Base-by-base conservation (phyloP, 768 basidiomycete species). In the Pulveroboletus sp. region DNA sequence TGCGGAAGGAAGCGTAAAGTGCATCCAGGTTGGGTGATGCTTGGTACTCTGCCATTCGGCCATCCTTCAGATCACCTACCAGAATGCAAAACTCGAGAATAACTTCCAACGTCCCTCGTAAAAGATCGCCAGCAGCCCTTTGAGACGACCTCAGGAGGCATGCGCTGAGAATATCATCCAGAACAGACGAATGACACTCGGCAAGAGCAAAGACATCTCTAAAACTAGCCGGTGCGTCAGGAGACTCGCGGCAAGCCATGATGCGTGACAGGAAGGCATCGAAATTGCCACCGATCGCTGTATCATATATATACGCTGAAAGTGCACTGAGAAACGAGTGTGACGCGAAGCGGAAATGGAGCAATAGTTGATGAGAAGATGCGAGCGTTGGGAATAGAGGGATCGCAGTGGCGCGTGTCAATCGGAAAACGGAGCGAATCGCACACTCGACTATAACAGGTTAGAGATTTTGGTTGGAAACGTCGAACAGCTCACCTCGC, bases 221-320 rank as follows among this genome's bases (percentile, higher is more conserved):
- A 55, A 86, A 86, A 20, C 51, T 62, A 20, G 37, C 34, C 29
- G 48, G 50, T 8, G 49, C 37, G 21, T 61, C 57, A 6, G 55
- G 53, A 14, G 45, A 42, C 45, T 59, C 52, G 40, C 61, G 46
- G 63, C 58, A 31, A 63, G 63, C 29, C 75, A 60, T 7, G 23
- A 67, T 61, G 39, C 68, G 71, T 10, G 65, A 65, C 32, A 89
- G 63, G 69, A 94, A 91, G 1, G 77, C 73, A 51, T 84, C 81
- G 55, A 90, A 87, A 59, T 88, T 85, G 24, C 80, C 81, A 12
- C 82, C 78, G 49, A 95, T 90, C 3, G 82, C 92, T n/a, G 79
- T 80, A 63, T 92, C 89, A 46, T 85, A 84, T 19, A 91, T 73
- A 55, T 94, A 92, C 29, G 77, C 70, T 4, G 80, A 79, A 25